These are phyloP conservation scores for Leishmania braziliensis DNA, from an alignment of 208 protist genomes.

Conservation along the genomic window DNA sequence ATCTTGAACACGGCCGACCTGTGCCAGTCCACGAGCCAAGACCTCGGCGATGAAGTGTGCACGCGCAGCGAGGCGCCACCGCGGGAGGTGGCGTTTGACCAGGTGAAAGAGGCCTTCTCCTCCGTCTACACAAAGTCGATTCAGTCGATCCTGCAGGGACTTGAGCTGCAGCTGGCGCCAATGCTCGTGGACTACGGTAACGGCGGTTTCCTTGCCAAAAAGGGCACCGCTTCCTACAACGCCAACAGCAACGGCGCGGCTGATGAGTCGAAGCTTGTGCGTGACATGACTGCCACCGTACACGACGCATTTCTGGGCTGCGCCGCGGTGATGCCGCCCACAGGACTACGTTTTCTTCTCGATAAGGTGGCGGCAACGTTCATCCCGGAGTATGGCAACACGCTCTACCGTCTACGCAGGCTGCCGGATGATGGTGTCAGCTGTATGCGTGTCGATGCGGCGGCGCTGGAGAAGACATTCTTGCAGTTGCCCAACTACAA, in stretches of 20 bases:
- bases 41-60: slow-evolving; percentile 83
- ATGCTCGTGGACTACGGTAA: slow-evolving; percentile 74
- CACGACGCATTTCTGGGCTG: slow-evolving; percentile 77
- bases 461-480: slow-evolving; percentile 76
- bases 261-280: slow-evolving; percentile 68
- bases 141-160: slow-evolving; percentile 67
- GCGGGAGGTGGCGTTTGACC: slow-evolving; percentile 75
- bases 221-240: slow-evolving; percentile 13
- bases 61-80: slow-evolving; percentile 61
- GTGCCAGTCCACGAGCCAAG: slow-evolving; percentile 73
- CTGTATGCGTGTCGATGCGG: slow-evolving; percentile 75
- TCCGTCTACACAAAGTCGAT: slow-evolving; percentile 66
- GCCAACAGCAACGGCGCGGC: slow-evolving; percentile 17
- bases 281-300: slow-evolving; percentile 57
- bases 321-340: slow-evolving; percentile 49
- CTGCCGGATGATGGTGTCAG: slow-evolving; percentile 64
- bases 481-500: slow-evolving; percentile 90
- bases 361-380: slow-evolving; percentile 78
- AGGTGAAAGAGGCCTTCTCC: slow-evolving; percentile 78
- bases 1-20: slow-evolving; percentile 88
- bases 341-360: slow-evolving; percentile 80
- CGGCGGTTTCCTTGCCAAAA: slow-evolving; percentile 45
- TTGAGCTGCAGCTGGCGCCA: slow-evolving; percentile 51
- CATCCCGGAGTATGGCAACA: slow-evolving; percentile 72
- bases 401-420: slow-evolving; percentile 67